Evolutionary conservation across 768 basidiomycete species (phyloP).

Genomic region (Kwoniella bestiolae): DNA sequence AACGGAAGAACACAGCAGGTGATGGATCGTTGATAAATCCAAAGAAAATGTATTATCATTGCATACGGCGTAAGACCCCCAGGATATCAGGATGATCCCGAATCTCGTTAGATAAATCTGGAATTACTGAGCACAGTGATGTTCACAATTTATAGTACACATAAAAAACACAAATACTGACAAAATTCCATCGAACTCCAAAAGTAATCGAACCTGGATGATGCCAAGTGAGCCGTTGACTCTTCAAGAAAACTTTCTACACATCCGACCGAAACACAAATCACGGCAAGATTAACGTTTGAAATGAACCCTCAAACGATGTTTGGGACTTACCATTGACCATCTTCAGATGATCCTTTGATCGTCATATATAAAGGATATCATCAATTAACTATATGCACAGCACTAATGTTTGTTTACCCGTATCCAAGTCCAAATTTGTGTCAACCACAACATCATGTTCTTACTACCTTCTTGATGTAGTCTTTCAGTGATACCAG

Average conservation of each 20-base stretch:
- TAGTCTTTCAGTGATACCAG: background rate
- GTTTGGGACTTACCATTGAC: background rate
- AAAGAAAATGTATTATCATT: constrained; percentile 9
- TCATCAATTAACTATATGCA: background rate
- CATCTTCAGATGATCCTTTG: background rate
- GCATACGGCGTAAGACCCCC: background rate
- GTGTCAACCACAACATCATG: background rate
- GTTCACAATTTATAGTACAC: too few species aligned
- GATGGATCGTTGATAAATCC: background rate
- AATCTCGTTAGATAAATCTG: background rate
- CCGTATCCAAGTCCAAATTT: too few species aligned
- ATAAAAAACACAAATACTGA: too few species aligned
- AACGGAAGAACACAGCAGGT: background rate
- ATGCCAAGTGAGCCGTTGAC: too few species aligned
- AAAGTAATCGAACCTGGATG: too few species aligned
- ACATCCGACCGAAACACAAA: too few species aligned
- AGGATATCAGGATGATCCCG: background rate
- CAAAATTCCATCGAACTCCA: too few species aligned
- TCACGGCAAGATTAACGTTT: too few species aligned
- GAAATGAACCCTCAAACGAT: background rate
- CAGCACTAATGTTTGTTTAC: too few species aligned
- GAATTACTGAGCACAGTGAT: too few species aligned
- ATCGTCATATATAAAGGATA: background rate
- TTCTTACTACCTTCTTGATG: background rate
- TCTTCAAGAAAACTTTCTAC: too few species aligned